phyloP scores from a whole-genome alignment of 805 yeast species.

The Allodekkera sacchari region DNA sequence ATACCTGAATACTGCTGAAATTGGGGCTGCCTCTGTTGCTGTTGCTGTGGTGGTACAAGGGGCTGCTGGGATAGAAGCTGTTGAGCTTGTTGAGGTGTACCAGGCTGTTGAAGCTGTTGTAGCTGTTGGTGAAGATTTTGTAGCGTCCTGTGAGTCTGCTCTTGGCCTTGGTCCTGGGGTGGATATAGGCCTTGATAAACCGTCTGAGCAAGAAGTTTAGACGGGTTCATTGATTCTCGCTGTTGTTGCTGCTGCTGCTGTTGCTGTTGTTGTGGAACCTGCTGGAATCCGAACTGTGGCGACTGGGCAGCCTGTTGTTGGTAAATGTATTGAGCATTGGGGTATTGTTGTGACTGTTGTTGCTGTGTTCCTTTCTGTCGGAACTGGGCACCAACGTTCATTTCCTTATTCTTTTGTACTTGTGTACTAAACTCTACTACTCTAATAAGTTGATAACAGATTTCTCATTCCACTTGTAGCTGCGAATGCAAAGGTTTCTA shows the following conservation, averaged over 20 bases:
- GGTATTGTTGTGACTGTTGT: too few relatives aligned
- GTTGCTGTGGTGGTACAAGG: constrained; percentile 12
- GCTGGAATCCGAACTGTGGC: constrained; percentile 4
- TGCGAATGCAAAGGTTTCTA: too few relatives aligned
- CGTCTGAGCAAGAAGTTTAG: constrained; percentile 31
- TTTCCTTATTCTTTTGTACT: too few relatives aligned
- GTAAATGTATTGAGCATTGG: too few relatives aligned
- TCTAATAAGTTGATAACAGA: too few relatives aligned
- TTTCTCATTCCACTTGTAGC: too few relatives aligned
- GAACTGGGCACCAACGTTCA: constrained; percentile 12
- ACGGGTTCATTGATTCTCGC: constrained; percentile 23
- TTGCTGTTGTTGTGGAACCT: constrained; percentile 7
- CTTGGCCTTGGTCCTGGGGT: constrained; percentile 20
- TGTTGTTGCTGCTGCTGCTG: constrained; percentile 7
- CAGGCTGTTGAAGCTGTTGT: constrained; percentile 19
- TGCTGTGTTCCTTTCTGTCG: constrained; percentile 9
- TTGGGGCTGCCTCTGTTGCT: constrained; percentile 17
- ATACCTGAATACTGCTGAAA: too few relatives aligned
- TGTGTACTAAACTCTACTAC: too few relatives aligned
- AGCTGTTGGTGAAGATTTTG: constrained; percentile 16
- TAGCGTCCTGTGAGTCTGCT: constrained; percentile 16
- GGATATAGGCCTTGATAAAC: constrained; percentile 31
- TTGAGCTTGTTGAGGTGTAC: constrained; percentile 17
- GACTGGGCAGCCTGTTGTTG: constrained; percentile 5
- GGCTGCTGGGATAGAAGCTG: constrained; percentile 7